Evolutionary conservation across 2,329 filamentous ascomycete genomes (phyloP), one percentile per base, ranked within the genome.

Genomic region (Amesomyces nigricolor): DNA sequence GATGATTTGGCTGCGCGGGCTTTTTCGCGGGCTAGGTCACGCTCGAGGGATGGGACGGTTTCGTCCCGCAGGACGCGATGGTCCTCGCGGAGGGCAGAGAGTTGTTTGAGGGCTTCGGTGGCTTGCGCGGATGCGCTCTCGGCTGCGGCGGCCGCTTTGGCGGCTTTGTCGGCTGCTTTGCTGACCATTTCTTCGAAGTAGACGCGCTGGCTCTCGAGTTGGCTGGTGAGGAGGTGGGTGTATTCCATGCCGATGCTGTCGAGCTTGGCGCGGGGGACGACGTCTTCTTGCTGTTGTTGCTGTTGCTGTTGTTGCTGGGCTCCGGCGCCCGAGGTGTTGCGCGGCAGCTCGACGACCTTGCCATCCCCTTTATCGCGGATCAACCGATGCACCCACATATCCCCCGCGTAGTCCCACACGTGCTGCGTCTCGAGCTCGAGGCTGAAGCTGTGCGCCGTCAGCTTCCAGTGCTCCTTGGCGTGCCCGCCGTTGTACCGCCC

Each of bases 371-470:
- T 96, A 67, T 91, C 90, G 62, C 95, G 88, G 54, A 99, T 95
- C 50, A 97, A 82, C 9, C 94, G 86, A 71, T 99, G 94, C 47
- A 97, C 94, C 78, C 96, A 99, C 66, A 87, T 88, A 67, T 99
- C 94, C 4, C 89, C 91, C 0, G 89, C 89, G 62, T 99, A 99
- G 71, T 99, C 94, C 94, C 94, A 99, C 1, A 99, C 91, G 64
- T 96, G 87, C 69, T 99, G 92, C 0, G 91, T 95, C 59, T 87
- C 85, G 38, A 97, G 82, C 68, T 99, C 94, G 69, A 99, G 88
- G 26, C 91, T 88, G 68, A 96, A 99, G 60, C 88, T 88, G 70
- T 99, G 94, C 4, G 85, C 83, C 3, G 89, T 95, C 53, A 89
- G 81, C 71, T 95, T 91, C 82, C 90, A 96, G 71, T 96, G 91